A percentile compares a stretch with the other conserved stretches of the same genome.
Conservation (phyloP, 2,329 filamentous ascomycete species). For the Nemania bipapillata region DNA sequence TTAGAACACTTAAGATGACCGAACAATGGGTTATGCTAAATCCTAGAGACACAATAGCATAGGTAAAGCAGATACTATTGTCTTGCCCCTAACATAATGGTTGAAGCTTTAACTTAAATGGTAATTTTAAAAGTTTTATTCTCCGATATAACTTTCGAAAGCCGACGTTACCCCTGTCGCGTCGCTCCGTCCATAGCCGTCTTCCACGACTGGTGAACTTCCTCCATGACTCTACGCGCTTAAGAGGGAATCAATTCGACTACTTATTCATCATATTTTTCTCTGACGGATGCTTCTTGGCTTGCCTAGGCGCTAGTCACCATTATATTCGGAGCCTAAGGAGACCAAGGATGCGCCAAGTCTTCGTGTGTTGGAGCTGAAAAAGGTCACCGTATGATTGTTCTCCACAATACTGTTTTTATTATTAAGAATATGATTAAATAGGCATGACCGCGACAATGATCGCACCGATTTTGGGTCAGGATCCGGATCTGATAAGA, state of each 20-base stretch:
- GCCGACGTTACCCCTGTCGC: background rate
- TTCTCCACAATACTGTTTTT: conserved; percentile 3
- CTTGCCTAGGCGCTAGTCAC: background rate
- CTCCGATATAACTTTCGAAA: background rate
- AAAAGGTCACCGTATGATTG: background rate
- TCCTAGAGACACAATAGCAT: no score
- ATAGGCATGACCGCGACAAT: background rate
- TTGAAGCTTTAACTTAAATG: background rate
- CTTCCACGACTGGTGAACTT: no score
- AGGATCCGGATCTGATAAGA: conserved; percentile 17
- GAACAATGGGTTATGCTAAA: no score
- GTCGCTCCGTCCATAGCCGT: background rate
- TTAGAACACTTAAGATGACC: no score
- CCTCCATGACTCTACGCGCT: background rate
- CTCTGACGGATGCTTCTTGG: background rate
- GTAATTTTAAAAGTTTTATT: background rate
- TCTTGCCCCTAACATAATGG: no score
- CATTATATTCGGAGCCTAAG: background rate
- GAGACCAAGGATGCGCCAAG: background rate
- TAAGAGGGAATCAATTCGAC: background rate
- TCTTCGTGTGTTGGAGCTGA: background rate
- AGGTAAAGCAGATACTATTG: no score
- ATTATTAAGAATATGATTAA: background rate
- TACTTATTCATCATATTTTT: background rate
- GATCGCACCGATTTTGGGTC: background rate